Conservation (phyloP, 176 grass and related monocot species). For the Triticum turgidum region DNA sequence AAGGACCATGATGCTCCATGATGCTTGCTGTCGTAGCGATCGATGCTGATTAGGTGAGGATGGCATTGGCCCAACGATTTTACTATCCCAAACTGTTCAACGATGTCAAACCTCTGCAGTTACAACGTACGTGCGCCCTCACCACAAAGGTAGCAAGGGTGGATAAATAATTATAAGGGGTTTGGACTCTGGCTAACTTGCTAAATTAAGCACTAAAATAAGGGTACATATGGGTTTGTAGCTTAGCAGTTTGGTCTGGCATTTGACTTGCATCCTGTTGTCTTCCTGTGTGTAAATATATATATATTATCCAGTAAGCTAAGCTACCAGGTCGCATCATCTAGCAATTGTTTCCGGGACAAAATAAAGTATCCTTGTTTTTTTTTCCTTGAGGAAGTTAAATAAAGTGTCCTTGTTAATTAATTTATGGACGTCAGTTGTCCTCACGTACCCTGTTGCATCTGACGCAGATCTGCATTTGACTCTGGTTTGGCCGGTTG, state of each 20-base stretch:
- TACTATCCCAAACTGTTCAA: not conserved
- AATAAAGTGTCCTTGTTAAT: not conserved
- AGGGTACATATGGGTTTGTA: not conserved
- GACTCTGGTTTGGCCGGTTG: slow-evolving; percentile 40
- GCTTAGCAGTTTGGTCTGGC: slow-evolving; percentile 2
- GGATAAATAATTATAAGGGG: not conserved
- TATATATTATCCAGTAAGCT: not conserved
- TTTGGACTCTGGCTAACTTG: slow-evolving; percentile 6
- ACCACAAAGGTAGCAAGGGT: slow-evolving; percentile 16
- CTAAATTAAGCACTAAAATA: not conserved
- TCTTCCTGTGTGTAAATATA: not conserved
- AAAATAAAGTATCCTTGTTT: not conserved
- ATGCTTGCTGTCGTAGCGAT: not conserved
- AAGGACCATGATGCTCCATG: not conserved
- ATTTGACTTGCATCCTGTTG: slow-evolving; percentile 6
- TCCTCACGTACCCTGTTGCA: not conserved
- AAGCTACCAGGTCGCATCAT: slow-evolving; percentile 7
- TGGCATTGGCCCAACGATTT: slow-evolving; percentile 26
- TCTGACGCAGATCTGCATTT: slow-evolving; percentile 37
- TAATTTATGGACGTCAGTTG: slow-evolving; percentile 16
- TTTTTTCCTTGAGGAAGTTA: not conserved
- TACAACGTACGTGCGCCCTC: not conserved
- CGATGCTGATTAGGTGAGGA: slow-evolving; percentile 34
- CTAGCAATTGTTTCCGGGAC: slow-evolving; percentile 5
- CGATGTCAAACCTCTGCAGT: slow-evolving; percentile 41